A percentile compares a stretch with the other conserved stretches of the same genome.
Evolutionary conservation across 1,284 basidiomycete genomes (phyloP).

Genomic region (Termitomyces sp.): DNA sequence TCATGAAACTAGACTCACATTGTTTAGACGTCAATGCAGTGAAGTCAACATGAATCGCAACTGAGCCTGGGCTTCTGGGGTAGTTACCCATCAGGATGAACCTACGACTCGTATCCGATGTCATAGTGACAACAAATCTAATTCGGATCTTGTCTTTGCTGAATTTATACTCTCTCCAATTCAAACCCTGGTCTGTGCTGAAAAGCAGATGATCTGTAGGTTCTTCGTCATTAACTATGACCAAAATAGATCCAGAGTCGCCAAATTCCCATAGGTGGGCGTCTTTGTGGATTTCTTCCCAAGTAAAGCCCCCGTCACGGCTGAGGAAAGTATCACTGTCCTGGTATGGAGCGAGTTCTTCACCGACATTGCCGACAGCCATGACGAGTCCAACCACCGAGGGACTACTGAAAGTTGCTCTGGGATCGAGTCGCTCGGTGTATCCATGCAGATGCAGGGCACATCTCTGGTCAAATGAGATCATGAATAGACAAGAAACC

Average conservation of each 20-base stretch:
- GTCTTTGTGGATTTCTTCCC: conserved; percentile 98
- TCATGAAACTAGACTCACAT: conserved; percentile 48
- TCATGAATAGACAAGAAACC: neutral
- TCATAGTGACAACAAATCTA: conserved; percentile 80
- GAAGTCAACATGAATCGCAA: conserved; percentile 90
- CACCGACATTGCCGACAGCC: conserved; percentile 96
- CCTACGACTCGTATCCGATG: conserved; percentile 84
- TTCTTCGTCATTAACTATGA: conserved; percentile 94
- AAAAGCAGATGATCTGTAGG: conserved; percentile 87
- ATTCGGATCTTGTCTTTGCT: conserved; percentile 72
- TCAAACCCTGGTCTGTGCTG: conserved; percentile 83
- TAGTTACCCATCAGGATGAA: conserved; percentile 83
- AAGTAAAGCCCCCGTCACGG: conserved; percentile 94
- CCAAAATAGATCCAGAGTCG: conserved; percentile 90
- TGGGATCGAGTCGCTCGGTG: conserved; percentile 86
- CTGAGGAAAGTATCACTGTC: conserved; percentile 96
- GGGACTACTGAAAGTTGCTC: conserved; percentile 90
- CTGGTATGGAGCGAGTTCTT: conserved; percentile 73
- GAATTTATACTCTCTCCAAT: conserved; percentile 89
- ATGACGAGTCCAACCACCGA: conserved; percentile 91
- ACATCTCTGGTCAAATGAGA: conserved; percentile 55
- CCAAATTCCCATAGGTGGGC: conserved; percentile 98
- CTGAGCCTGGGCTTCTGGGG: conserved; percentile 44
- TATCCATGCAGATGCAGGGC: conserved; percentile 92
- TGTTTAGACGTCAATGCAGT: conserved; percentile 65